A percentile compares a stretch with the other conserved stretches of the same genome.
Conservation (phyloP, 2,329 filamentous ascomycete genomes). For the Acephala macrosclerotiorum region DNA sequence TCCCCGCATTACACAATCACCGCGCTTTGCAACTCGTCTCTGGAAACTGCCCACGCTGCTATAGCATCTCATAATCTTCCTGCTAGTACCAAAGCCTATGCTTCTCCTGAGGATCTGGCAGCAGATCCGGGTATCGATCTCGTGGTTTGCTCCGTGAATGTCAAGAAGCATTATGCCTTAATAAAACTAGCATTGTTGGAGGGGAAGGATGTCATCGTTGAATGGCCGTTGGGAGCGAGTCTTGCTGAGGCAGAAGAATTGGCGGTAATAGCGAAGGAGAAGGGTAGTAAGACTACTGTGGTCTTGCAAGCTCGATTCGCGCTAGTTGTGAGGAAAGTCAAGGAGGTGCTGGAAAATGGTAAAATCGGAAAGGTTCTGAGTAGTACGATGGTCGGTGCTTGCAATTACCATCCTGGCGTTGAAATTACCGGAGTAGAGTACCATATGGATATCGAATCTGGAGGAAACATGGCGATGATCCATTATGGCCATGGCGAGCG, state of each 20-base stretch:
- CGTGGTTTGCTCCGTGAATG: constrained; percentile 52
- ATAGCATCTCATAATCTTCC: constrained; percentile 49
- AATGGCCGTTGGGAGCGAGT: constrained; percentile 55
- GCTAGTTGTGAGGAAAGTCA: constrained; percentile 53
- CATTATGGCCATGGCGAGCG: constrained; percentile 38
- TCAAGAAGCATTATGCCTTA: constrained; percentile 51
- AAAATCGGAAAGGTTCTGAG: constrained; percentile 60
- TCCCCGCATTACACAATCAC: constrained; percentile 49
- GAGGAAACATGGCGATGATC: constrained; percentile 39
- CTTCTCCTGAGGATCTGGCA: constrained; percentile 50
- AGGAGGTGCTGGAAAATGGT: constrained; percentile 51
- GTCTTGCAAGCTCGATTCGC: constrained; percentile 52
- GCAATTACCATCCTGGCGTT: not conserved
- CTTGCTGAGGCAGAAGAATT: constrained; percentile 52
- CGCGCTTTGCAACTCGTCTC: constrained; percentile 54
- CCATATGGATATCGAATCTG: constrained; percentile 36
- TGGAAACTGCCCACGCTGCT: constrained; percentile 49
- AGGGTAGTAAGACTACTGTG: constrained; percentile 52
- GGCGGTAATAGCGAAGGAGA: constrained; percentile 47
- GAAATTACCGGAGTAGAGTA: constrained; percentile 25
- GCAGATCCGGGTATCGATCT: constrained; percentile 55
- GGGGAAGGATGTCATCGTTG: constrained; percentile 55
- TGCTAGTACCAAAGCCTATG: constrained; percentile 50
- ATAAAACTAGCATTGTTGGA: constrained; percentile 51
- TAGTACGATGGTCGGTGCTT: constrained; percentile 6